Evolutionary conservation across 495 filamentous ascomycete species (phyloP).

Genomic region (Neurospora sp.): DNA sequence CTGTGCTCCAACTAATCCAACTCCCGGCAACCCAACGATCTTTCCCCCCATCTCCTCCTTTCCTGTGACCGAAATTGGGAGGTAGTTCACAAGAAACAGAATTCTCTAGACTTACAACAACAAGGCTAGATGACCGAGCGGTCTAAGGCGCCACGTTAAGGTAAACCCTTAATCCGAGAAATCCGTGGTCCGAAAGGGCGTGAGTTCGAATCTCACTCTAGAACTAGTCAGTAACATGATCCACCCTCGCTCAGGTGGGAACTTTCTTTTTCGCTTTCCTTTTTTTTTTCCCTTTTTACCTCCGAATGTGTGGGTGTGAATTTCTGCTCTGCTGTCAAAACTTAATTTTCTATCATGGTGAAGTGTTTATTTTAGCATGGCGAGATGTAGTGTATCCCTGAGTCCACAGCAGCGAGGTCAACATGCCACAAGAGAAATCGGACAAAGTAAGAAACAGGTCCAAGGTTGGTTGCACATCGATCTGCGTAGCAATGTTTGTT

Average conservation of each 20-base stretch:
- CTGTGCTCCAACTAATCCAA: background rate
- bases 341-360: no score
- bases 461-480: no score
- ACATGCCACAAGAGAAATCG: no score
- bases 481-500: background rate
- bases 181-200: constrained; percentile 4
- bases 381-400: no score
- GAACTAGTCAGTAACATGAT: constrained; percentile 1
- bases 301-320: background rate
- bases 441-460: no score
- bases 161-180: background rate
- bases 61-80: background rate
- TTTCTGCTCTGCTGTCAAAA: background rate
- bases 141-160: background rate
- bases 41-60: background rate
- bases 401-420: no score
- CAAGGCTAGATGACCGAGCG: background rate
- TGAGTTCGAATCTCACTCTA: constrained; percentile 9
- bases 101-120: background rate
- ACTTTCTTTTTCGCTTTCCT: background rate
- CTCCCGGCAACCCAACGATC: background rate
- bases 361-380: no score
- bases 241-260: background rate
- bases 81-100: background rate
- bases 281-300: background rate